A percentile compares a stretch with the other conserved stretches of the same genome.
These are phyloP conservation scores for Colletotrichum sp. DNA, from an alignment of 2,329 filamentous ascomycete genomes.

Conservation along the genomic window DNA sequence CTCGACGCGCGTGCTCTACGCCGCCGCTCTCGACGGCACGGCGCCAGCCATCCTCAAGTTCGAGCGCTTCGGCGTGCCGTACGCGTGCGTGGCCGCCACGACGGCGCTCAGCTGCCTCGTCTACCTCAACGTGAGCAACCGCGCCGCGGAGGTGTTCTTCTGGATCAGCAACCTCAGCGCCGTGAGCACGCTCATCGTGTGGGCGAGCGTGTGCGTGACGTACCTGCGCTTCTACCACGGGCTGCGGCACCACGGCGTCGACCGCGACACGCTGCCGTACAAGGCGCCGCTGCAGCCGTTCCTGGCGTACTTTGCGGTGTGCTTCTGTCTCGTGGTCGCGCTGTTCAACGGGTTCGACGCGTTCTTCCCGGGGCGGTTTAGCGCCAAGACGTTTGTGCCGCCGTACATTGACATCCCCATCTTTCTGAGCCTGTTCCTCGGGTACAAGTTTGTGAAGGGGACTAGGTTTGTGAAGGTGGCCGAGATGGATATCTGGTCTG, in stretches of 20 bases:
- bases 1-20: conserved; percentile 65
- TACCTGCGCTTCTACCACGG: conserved; percentile 75
- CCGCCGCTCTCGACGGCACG: conserved; percentile 63
- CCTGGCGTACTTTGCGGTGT: conserved; percentile 67
- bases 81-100: conserved; percentile 36
- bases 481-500: conserved; percentile 46
- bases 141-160: conserved; percentile 45
- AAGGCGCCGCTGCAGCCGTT: conserved; percentile 71
- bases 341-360: conserved; percentile 77
- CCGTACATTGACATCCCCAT: conserved; percentile 73
- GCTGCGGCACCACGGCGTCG: conserved; percentile 67
- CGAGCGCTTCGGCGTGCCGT: conserved; percentile 36
- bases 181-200: conserved; percentile 73
- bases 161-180: conserved; percentile 64
- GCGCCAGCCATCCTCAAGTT: conserved; percentile 64
- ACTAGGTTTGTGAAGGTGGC: conserved; percentile 50
- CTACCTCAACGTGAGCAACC: conserved; percentile 65
- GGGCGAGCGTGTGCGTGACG: conserved; percentile 69
- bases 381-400: conserved; percentile 64
- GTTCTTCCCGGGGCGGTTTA: conserved; percentile 63
- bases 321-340: conserved; percentile 67
- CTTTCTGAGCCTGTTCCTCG: conserved; percentile 66
- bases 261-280: conserved; percentile 69
- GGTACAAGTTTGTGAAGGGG: conserved; percentile 71
- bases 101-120: conserved; percentile 66